Evolutionary conservation across 257 asterid species (phyloP).

Genomic region (Solanum piurae): DNA sequence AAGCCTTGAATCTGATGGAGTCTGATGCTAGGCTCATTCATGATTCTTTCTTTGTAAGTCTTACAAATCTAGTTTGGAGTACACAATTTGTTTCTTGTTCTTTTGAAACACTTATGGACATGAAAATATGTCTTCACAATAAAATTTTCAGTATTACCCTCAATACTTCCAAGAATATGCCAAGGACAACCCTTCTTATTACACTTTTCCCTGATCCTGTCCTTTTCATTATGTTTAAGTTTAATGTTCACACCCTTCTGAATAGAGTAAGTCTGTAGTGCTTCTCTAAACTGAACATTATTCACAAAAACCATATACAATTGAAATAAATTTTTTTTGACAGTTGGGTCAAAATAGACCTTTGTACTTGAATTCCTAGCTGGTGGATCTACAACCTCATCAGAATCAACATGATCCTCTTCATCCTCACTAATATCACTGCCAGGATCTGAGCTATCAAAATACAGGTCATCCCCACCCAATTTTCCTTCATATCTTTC

Average conservation of each 20-base stretch:
- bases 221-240: background rate
- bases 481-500: background rate
- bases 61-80: background rate
- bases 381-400: background rate
- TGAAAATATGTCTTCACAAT: background rate
- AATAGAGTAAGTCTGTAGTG: background rate
- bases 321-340: background rate
- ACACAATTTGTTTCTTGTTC: background rate
- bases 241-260: background rate
- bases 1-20: background rate
- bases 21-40: background rate
- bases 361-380: background rate
- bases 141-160: background rate
- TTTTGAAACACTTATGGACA: background rate
- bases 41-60: background rate
- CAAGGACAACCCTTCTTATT: background rate
- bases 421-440: background rate
- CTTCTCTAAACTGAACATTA: background rate
- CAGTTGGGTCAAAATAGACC: background rate
- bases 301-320: background rate
- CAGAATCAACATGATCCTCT: background rate
- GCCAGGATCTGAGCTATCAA: background rate
- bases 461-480: background rate
- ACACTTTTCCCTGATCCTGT: background rate
- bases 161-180: conserved; percentile 6